A percentile compares a stretch with the other conserved stretches of the same genome.
Evolutionary conservation across 441 rosid species (phyloP).

Genomic region (Hura crepitans): DNA sequence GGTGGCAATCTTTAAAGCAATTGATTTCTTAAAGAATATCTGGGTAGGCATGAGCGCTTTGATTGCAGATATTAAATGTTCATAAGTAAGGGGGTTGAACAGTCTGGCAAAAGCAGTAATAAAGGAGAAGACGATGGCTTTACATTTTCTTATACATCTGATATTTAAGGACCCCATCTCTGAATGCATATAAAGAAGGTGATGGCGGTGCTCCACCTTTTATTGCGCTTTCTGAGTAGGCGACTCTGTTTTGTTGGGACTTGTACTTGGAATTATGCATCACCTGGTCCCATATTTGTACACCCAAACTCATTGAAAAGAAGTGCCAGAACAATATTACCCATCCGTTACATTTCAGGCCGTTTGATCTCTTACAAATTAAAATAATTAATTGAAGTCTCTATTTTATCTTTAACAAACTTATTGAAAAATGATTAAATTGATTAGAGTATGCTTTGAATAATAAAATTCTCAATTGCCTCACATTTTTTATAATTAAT

Average conservation of each 20-base stretch:
- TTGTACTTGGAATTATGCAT: neutral
- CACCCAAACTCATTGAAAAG: neutral
- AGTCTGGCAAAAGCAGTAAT: slow-evolving; percentile 9
- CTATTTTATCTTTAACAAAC: too few relatives aligned
- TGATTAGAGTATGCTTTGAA: too few relatives aligned
- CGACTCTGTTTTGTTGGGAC: slow-evolving; percentile 6
- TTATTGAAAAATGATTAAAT: too few relatives aligned
- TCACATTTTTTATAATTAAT: too few relatives aligned
- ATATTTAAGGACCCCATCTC: neutral
- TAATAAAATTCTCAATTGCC: too few relatives aligned
- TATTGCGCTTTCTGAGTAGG: neutral
- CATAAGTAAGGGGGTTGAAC: neutral
- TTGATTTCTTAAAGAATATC: neutral
- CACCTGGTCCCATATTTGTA: neutral
- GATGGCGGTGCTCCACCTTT: neutral
- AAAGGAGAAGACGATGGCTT: neutral
- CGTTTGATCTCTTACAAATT: too few relatives aligned
- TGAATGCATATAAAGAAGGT: slow-evolving; percentile 1
- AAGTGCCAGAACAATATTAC: too few relatives aligned
- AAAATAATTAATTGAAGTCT: too few relatives aligned
- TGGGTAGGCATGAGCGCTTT: slow-evolving; percentile 10
- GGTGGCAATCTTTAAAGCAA: neutral
- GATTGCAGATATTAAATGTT: slow-evolving; percentile 21
- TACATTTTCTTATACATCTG: too few relatives aligned
- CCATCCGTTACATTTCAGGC: too few relatives aligned